Conservation (phyloP, 2,329 filamentous ascomycete species). For the Trichothecium roseum region DNA sequence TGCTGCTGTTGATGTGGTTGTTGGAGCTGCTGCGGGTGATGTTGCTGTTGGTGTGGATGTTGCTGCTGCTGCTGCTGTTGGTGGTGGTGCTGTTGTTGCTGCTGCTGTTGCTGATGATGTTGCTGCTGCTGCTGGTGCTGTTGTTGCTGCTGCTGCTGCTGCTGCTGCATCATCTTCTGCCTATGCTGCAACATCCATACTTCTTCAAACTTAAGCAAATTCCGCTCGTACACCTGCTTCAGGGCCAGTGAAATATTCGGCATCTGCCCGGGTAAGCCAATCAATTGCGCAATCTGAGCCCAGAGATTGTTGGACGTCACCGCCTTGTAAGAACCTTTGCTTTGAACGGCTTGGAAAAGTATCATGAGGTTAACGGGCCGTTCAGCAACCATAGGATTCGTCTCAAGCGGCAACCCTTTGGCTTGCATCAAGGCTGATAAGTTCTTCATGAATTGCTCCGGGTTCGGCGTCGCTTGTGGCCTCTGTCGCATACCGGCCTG, state of each 20-base stretch:
- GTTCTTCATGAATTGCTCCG: conserved; percentile 65
- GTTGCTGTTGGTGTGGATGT: conserved; percentile 20
- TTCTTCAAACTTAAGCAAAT: conserved; percentile 68
- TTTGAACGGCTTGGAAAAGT: conserved; percentile 63
- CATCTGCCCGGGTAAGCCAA: conserved; percentile 54
- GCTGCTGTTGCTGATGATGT: conserved; percentile 21
- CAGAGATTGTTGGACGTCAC: conserved; percentile 63
- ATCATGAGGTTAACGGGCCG: conserved; percentile 64
- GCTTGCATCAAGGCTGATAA: conserved; percentile 68
- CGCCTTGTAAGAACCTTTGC: conserved; percentile 69
- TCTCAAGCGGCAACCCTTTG: conserved; percentile 63
- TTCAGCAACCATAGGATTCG: conserved; percentile 62
- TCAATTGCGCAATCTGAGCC: conserved; percentile 56
- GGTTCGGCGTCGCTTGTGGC: conserved; percentile 34
- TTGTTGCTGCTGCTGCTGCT: conserved; percentile 30
- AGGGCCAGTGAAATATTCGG: conserved; percentile 61
- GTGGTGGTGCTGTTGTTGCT: conserved; percentile 26
- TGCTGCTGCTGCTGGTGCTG: conserved; percentile 25
- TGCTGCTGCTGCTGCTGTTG: conserved; percentile 21
- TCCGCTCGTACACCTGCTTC: conserved; percentile 63
- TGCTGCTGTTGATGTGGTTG: no score
- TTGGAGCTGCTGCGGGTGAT: no score
- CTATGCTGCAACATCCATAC: conserved; percentile 49
- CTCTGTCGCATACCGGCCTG: conserved; percentile 23
- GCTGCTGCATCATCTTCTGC: conserved; percentile 41